phyloP scores from a whole-genome alignment of 1,139 yeast species.

The Yamadazyma blattariae region DNA sequence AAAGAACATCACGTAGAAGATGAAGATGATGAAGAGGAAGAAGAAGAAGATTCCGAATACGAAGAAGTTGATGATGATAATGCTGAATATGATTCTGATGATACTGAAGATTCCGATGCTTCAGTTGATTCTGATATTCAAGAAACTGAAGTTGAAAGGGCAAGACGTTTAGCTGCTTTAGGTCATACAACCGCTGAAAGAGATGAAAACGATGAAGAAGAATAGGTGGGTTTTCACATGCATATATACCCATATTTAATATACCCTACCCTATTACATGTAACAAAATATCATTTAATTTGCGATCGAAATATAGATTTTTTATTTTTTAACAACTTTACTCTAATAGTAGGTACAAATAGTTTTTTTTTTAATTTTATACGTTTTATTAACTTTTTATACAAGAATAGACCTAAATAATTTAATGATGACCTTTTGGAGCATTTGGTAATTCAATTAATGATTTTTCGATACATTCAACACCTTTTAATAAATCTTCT shows the following conservation, averaged over 20 bases:
- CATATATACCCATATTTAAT: too few species aligned
- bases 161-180: constrained; percentile 78
- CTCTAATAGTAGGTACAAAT: too few species aligned
- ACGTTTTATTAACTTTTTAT: background rate
- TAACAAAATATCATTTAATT: background rate
- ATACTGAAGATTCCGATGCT: constrained; percentile 17
- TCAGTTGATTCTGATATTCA: constrained; percentile 18
- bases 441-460: constrained; percentile 60
- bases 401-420: background rate
- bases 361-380: background rate
- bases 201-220: constrained; percentile 58
- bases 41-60: constrained; percentile 5
- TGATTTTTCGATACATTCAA: constrained; percentile 64
- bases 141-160: constrained; percentile 64
- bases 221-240: too few species aligned
- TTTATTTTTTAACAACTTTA: background rate
- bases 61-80: constrained; percentile 8
- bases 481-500: constrained; percentile 81
- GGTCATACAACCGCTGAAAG: constrained; percentile 49
- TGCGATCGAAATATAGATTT: background rate
- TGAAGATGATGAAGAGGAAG: constrained; percentile 10
- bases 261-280: too few species aligned
- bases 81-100: constrained; percentile 7
- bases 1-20: constrained; percentile 10
- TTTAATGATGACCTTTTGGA: constrained; percentile 39